A percentile compares a stretch with the other conserved stretches of the same genome.
Evolutionary conservation across 805 yeast genomes (phyloP).

Genomic region (Isabelozyma heimii): DNA sequence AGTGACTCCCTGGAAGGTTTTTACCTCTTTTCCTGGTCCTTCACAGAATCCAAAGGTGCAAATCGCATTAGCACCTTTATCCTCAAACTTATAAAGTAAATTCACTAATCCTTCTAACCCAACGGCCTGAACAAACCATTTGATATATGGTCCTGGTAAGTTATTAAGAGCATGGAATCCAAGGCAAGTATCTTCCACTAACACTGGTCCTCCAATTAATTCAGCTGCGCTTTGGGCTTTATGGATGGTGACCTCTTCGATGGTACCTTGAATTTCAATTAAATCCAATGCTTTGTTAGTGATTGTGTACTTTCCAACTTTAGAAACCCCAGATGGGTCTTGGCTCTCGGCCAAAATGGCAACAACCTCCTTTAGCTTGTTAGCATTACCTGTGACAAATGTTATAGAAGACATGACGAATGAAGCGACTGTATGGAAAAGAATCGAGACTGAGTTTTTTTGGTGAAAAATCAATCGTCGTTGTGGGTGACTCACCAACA

Average conservation of each 20-base stretch:
- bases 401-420: slow-evolving; percentile 40
- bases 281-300: slow-evolving; percentile 71
- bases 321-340: slow-evolving; percentile 18
- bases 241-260: slow-evolving; percentile 75
- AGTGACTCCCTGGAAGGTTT: slow-evolving; percentile 81
- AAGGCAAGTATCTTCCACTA: slow-evolving; percentile 94
- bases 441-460: neutral
- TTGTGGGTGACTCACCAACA: too few species aligned
- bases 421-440: neutral
- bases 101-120: slow-evolving; percentile 78
- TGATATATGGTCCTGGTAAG: slow-evolving; percentile 92
- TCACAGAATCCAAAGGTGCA: slow-evolving; percentile 92
- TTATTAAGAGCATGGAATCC: slow-evolving; percentile 74
- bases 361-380: slow-evolving; percentile 82
- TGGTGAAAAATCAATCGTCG: too few species aligned
- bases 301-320: slow-evolving; percentile 51
- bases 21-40: slow-evolving; percentile 71
- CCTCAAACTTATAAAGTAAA: slow-evolving; percentile 77
- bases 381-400: slow-evolving; percentile 85
- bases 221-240: slow-evolving; percentile 76
- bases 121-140: slow-evolving; percentile 81
- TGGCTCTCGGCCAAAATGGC: slow-evolving; percentile 52
- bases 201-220: slow-evolving; percentile 69
- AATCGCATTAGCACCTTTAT: slow-evolving; percentile 81
- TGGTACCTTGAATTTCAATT: slow-evolving; percentile 87